Conservation (phyloP, 495 filamentous ascomycete genomes). For the Neurospora sp. region DNA sequence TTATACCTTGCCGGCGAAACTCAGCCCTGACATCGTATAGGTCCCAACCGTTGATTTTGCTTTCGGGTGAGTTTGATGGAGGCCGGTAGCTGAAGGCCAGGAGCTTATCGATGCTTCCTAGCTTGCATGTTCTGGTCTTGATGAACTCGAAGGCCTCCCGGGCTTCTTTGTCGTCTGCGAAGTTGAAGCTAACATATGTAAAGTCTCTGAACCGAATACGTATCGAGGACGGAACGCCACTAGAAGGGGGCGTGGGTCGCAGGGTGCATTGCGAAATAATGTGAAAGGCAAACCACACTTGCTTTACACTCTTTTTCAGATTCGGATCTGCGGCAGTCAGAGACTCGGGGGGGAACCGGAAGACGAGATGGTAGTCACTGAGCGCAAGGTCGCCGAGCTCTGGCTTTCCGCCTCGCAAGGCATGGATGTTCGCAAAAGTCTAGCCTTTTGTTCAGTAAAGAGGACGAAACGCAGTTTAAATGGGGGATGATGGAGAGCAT, state of each 20-base stretch:
- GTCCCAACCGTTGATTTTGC: slow-evolving; percentile 69
- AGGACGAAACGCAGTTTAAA: not conserved
- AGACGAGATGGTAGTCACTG: slow-evolving; percentile 31
- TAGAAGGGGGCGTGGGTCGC: slow-evolving; percentile 57
- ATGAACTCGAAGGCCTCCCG: slow-evolving; percentile 87
- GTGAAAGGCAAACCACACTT: slow-evolving; percentile 89
- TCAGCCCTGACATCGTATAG: slow-evolving; percentile 80
- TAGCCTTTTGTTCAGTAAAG: slow-evolving; percentile 15
- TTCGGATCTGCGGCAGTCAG: slow-evolving; percentile 14
- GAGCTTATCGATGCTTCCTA: slow-evolving; percentile 78
- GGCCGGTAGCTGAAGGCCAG: slow-evolving; percentile 83
- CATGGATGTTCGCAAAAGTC: slow-evolving; percentile 32
- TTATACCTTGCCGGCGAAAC: slow-evolving; percentile 71
- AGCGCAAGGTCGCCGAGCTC: slow-evolving; percentile 35
- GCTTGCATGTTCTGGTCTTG: slow-evolving; percentile 66
- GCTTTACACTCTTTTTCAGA: slow-evolving; percentile 43
- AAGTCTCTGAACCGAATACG: slow-evolving; percentile 88
- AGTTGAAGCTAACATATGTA: slow-evolving; percentile 84
- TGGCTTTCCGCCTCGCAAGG: slow-evolving; percentile 31
- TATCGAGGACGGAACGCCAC: slow-evolving; percentile 69
- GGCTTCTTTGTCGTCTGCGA: slow-evolving; percentile 60
- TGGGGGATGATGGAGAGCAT: slow-evolving; percentile 3
- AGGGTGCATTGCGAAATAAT: slow-evolving; percentile 71
- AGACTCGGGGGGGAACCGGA: slow-evolving; percentile 25
- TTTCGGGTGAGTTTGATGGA: slow-evolving; percentile 52